phyloP scores from a whole-genome alignment of 495 filamentous ascomycete genomes.

The Annulohypoxylon stygium region DNA sequence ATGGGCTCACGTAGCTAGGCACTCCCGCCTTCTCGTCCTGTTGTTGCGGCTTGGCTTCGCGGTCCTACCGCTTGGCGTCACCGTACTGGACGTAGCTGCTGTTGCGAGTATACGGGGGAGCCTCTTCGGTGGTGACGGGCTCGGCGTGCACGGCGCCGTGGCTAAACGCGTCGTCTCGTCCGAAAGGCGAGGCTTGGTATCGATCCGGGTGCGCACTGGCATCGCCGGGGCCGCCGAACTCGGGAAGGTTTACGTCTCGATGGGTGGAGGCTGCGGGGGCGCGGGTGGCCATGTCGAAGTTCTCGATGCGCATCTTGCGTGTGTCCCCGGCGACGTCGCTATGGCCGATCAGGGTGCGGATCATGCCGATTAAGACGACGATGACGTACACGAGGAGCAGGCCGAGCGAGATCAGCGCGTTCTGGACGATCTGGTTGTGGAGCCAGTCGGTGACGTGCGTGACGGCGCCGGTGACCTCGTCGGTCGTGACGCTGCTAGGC shows the following conservation, averaged over 20 bases:
- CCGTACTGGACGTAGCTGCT: conserved; percentile 45
- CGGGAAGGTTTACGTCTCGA: conserved; percentile 23
- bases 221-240: conserved; percentile 32
- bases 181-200: conserved; percentile 35
- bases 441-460: conserved; percentile 73
- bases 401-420: conserved; percentile 79
- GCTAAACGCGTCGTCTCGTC: conserved; percentile 33
- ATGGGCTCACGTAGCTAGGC: conserved; percentile 10
- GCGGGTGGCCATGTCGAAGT: conserved; percentile 13
- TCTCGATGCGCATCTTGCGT: conserved; percentile 35
- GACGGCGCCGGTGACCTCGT: conserved; percentile 85
- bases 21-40: not conserved
- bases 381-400: conserved; percentile 82
- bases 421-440: conserved; percentile 72
- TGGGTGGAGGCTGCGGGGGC: not conserved
- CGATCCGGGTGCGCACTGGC: conserved; percentile 42
- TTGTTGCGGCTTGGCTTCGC: not conserved
- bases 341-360: conserved; percentile 70
- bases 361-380: conserved; percentile 77
- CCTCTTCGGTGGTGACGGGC: conserved; percentile 41
- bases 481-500: conserved; percentile 74
- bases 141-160: conserved; percentile 34
- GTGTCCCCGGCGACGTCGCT: conserved; percentile 61
- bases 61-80: conserved; percentile 36
- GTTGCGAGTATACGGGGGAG: conserved; percentile 40